Evolutionary conservation across 2,329 filamentous ascomycete species (phyloP).

Genomic region (Diaporthe aspalathi): DNA sequence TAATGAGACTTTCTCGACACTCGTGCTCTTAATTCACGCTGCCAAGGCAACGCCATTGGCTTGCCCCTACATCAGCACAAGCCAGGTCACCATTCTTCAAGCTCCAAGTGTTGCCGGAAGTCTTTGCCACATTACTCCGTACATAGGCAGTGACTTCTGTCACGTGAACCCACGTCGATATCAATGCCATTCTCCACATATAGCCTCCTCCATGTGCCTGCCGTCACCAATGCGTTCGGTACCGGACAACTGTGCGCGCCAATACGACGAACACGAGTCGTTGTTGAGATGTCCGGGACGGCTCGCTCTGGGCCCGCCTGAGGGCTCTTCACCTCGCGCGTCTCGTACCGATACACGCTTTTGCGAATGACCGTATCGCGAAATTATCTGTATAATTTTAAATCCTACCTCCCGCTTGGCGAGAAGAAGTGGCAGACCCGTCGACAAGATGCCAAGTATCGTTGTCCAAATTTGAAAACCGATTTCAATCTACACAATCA

Average conservation of each 20-base stretch:
- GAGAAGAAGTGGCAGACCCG: too few species aligned
- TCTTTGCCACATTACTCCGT: too few species aligned
- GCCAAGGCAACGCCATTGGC: too few species aligned
- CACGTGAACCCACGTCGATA: not conserved
- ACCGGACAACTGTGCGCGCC: not conserved
- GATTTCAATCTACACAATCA: too few species aligned
- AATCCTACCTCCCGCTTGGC: too few species aligned
- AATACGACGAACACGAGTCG: conserved; percentile 1
- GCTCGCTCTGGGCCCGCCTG: not conserved
- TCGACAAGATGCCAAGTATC: too few species aligned
- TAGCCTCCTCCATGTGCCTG: not conserved
- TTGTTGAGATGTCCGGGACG: not conserved
- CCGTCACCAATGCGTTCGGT: not conserved
- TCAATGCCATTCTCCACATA: not conserved
- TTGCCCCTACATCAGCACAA: too few species aligned
- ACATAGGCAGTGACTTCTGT: not conserved
- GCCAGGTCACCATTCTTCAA: too few species aligned
- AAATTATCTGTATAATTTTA: too few species aligned
- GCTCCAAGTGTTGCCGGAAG: not conserved
- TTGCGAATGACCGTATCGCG: not conserved
- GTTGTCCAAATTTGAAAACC: too few species aligned
- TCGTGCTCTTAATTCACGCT: too few species aligned
- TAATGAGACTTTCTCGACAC: not conserved
- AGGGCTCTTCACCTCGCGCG: not conserved
- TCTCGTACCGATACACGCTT: not conserved